phyloP scores from a whole-genome alignment of 371 early-diverging fungal species.

The Apophysomyces sp. region DNA sequence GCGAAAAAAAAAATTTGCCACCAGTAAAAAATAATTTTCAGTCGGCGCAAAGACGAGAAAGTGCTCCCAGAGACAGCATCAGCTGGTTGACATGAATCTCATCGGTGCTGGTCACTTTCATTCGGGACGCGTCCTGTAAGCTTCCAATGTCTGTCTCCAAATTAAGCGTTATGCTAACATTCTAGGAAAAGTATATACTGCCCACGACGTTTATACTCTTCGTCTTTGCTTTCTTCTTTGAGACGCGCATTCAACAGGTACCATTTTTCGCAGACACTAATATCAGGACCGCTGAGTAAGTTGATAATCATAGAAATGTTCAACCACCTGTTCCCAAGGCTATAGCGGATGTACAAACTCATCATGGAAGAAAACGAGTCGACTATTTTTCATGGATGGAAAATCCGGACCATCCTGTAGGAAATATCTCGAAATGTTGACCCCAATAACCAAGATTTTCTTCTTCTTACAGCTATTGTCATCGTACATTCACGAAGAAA shows the following conservation, averaged over 20 bases:
- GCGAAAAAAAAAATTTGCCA: too few relatives aligned
- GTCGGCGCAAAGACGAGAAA: too few relatives aligned
- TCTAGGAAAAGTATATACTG: not conserved
- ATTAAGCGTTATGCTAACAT: too few relatives aligned
- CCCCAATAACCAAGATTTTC: not conserved
- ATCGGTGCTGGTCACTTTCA: not conserved
- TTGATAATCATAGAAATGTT: conserved; percentile 11
- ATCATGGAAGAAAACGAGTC: conserved; percentile 46
- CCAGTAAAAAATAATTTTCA: too few relatives aligned
- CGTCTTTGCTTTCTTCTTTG: conserved; percentile 2
- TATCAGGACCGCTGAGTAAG: not conserved
- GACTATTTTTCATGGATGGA: conserved; percentile 65
- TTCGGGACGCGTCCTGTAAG: not conserved
- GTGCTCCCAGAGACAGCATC: too few relatives aligned
- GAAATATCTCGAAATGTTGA: not conserved
- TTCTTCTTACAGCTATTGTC: conserved; percentile 33
- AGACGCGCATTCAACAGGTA: conserved; percentile 4
- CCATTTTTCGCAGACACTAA: not conserved
- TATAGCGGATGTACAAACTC: conserved; percentile 34
- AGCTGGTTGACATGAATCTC: not conserved
- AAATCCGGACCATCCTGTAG: conserved; percentile 51
- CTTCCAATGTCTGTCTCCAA: not conserved
- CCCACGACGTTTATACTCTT: not conserved
- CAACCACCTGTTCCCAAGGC: conserved; percentile 41
- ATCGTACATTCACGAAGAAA: conserved; percentile 57